A percentile compares a stretch with the other conserved stretches of the same genome.
These are phyloP conservation scores for Lactarius quietus DNA, from an alignment of 768 basidiomycete genomes.

Conservation along the genomic window DNA sequence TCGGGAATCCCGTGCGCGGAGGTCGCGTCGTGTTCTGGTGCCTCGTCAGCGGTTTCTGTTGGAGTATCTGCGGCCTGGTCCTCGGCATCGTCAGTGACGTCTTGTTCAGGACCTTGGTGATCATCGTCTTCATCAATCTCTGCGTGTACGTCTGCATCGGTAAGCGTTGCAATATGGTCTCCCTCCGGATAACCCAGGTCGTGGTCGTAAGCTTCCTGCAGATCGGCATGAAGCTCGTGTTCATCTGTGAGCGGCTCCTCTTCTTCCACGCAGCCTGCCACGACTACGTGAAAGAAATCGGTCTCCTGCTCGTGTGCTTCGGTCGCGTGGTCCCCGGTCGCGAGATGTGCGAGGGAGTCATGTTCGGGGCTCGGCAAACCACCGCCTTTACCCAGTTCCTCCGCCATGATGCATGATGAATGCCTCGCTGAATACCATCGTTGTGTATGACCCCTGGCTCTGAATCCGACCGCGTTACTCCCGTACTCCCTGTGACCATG, in stretches of 20 bases:
- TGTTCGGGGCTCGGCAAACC: constrained; percentile 19
- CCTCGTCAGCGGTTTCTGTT: neutral
- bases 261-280: constrained; percentile 6
- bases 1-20: constrained; percentile 11
- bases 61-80: neutral
- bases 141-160: constrained; percentile 1
- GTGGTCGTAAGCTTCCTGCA: neutral
- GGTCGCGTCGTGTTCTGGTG: constrained; percentile 16
- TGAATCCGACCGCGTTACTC: no score
- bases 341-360: neutral
- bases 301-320: constrained; percentile 10
- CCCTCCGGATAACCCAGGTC: constrained; percentile 6
- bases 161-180: neutral
- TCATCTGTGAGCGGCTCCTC: constrained; percentile 10
- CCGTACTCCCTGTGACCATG: no score
- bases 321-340: neutral
- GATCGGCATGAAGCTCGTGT: constrained; percentile 4
- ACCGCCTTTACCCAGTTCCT: constrained; percentile 37
- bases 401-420: constrained; percentile 36
- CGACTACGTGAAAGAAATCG: constrained; percentile 18
- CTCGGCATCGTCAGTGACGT: constrained; percentile 23
- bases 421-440: constrained; percentile 63
- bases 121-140: constrained; percentile 6
- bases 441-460: no score
- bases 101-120: constrained; percentile 11